phyloP scores from a whole-genome alignment of 345 rosid genomes.

The Gossypium anomalum region DNA sequence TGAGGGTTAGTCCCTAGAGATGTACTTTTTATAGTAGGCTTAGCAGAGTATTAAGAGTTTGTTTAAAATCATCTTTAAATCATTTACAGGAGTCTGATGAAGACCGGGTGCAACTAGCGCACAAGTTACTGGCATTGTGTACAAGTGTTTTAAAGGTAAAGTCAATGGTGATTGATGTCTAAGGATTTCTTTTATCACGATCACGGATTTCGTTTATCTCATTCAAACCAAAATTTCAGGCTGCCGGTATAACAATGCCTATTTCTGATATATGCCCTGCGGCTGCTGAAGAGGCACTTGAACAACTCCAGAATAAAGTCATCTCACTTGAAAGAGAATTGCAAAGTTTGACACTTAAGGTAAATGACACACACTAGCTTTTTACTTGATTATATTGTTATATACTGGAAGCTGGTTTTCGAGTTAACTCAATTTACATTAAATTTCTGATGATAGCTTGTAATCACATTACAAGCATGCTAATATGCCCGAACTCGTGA shows the following conservation, averaged over 20 bases:
- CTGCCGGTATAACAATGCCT: conserved; percentile 54
- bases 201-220: not conserved
- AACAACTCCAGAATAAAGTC: conserved; percentile 52
- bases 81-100: conserved; percentile 59
- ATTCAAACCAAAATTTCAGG: conserved; percentile 34
- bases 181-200: not conserved
- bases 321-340: conserved; percentile 61
- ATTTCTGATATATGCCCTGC: conserved; percentile 51
- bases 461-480: too few species aligned
- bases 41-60: not conserved
- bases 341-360: conserved; percentile 56
- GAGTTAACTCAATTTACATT: too few species aligned
- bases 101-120: conserved; percentile 61
- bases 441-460: too few species aligned
- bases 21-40: not conserved
- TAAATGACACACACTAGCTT: conserved; percentile 10
- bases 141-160: conserved; percentile 67
- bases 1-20: conserved; percentile 38
- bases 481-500: not conserved
- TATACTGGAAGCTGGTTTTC: too few species aligned
- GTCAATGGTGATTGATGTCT: not conserved
- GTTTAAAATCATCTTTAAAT: conserved; percentile 11
- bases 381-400: too few species aligned
- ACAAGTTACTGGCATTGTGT: conserved; percentile 58
- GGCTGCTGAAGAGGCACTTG: conserved; percentile 78